Base-by-base conservation (phyloP, 106 monocot species). In the Apostasia shenzhenica region DNA sequence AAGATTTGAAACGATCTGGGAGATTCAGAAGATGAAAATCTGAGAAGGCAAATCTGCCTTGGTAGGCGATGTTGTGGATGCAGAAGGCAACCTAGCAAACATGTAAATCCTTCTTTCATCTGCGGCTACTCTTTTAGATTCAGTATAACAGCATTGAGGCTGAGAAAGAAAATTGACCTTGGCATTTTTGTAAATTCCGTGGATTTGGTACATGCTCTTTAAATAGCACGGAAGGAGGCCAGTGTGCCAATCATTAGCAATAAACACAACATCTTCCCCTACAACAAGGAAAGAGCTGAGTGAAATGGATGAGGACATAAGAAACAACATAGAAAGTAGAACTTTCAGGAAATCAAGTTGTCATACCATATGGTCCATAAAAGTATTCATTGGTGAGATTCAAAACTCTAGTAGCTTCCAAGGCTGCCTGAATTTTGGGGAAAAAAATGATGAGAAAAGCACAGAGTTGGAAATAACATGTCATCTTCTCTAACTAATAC, bases 201-300 rank as follows among this genome's bases (percentile, higher is more conserved):
- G 55, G 41, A 89, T n/a, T 48, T 92, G 61, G 70, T 92, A 92
- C 72, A 83, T 70, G 65, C 78, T 83, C 70, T 92, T 89, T 61
- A 97, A 72, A 70, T 92, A 92, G 84, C 84, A 89, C 8, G 88
- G 82, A 43, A 95, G 82, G 75, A 63, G 64, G 6, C 81, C 88
- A 51, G 91, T 86, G 78, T 91, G 95, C 95, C 95, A 95, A 61
- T 95, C 95, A 70, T 95, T 95, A 70, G 83, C 83, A 67, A 95
- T 61, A 70, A 95, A 95, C 3, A 91, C 69, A 58, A 95, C 95
- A 81, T 95, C 84, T 59, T 97, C 95, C 14, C 95, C 95, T 95
- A 72, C 42, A 48, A 13, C 8, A 3, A 78, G 44, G 49, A 56
- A 55, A 41, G 40, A 11, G 41, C 52, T 1, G 12, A 62, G 44